Evolutionary conservation across 1,139 yeast genomes (phyloP).

Genomic region (Blastobotrys indianensis): DNA sequence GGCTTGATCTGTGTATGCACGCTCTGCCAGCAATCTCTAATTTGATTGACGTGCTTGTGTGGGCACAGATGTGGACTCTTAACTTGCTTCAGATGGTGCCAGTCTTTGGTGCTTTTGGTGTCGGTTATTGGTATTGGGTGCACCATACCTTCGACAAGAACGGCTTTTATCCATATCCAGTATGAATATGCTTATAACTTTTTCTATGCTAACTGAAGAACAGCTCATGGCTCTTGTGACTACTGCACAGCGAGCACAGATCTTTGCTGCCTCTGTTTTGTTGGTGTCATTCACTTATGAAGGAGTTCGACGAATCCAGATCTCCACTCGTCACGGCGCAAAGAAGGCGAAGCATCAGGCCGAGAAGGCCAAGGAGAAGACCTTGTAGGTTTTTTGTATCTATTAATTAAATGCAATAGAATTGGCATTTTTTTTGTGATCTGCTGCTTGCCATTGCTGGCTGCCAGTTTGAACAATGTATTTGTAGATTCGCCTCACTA

Average conservation of each 20-base stretch:
- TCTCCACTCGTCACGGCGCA: background rate
- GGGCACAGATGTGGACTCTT: constrained; percentile 24
- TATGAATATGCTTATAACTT: constrained; percentile 13
- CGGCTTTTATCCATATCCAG: constrained; percentile 34
- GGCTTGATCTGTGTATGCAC: constrained; percentile 30
- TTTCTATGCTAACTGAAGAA: too few species aligned
- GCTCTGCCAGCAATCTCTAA: constrained; percentile 29
- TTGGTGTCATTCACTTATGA: constrained; percentile 5
- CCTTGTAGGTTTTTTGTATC: background rate
- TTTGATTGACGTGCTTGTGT: constrained; percentile 23
- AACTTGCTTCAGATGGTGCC: constrained; percentile 17
- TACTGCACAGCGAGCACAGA: constrained; percentile 6
- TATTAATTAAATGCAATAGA: too few species aligned
- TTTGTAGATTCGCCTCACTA: too few species aligned
- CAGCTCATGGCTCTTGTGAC: constrained; percentile 6
- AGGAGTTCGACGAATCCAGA: constrained; percentile 3
- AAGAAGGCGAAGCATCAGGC: constrained; percentile 1
- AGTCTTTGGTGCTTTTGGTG: constrained; percentile 20
- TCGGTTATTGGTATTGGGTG: constrained; percentile 33
- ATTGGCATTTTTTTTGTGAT: too few species aligned
- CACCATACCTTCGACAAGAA: constrained; percentile 26
- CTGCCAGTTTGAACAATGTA: too few species aligned
- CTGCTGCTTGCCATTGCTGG: too few species aligned
- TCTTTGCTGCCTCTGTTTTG: constrained; percentile 5
- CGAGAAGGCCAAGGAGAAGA: constrained; percentile 1